Evolutionary conservation across 2,329 filamentous ascomycete species (phyloP), one percentile per base, ranked within the genome.

Genomic region (Cladosporium sp.): DNA sequence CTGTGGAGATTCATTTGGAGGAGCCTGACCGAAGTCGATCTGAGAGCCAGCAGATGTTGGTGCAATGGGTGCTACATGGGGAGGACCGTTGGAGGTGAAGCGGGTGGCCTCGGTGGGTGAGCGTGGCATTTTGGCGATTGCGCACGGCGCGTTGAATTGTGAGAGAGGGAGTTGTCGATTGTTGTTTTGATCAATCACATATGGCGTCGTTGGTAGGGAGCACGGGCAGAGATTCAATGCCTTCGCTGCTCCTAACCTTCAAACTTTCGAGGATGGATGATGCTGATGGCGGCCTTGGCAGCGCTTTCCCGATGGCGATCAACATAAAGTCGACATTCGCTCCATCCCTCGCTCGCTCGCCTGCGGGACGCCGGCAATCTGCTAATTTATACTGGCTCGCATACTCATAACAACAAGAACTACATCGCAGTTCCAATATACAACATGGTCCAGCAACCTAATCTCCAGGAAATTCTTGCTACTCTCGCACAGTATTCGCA

Each of bases 101-200:
- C 91, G 89, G 73, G 91, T 95, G 71, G 91, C 91, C 77, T 93
- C 91, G 72, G 86, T 87, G 76, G 91, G 88, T 80, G 87, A 91
- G 76, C 90, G 89, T 67, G 89, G 84, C 81, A 82, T 82, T 53
- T 28, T 77, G 66, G 49, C 29, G 53, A 21, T 23, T 59, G 26
- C 58, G 31, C 55, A 61, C 11, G 28, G 46, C 50, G 26, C 55
- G 40, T n/a, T 23, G 31, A 50, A 50, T 53, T 46, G 11, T 29
- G 33, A 10, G 11, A 21, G 26, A 29, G 14, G 21, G 55, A n/a
- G 31, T 35, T 57, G 55, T 21, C 21, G 3, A 21, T 10, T n/a
- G 52, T 29, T 50, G 66, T 59, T 57, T 65, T 64, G 23, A 59
- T 61, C 69, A 66, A 62, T 61, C 69, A 66, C 66, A 69, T 69